A percentile compares a stretch with the other conserved stretches of the same genome.
These are phyloP conservation scores for Trametes coccinea DNA, from an alignment of 768 basidiomycete genomes.

Conservation along the genomic window DNA sequence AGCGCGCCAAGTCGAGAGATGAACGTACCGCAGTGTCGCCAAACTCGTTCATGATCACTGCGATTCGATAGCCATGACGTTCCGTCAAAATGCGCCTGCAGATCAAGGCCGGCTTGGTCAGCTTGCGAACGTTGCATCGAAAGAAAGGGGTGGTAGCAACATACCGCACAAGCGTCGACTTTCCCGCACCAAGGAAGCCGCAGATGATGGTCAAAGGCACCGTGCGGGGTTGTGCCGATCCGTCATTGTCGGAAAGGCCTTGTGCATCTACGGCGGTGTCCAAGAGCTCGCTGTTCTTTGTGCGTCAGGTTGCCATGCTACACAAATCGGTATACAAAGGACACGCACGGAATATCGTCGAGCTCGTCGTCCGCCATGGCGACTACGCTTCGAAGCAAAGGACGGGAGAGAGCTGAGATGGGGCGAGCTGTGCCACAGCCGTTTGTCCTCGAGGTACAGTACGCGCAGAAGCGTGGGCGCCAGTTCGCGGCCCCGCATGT, in stretches of 20 bases:
- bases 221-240: conserved; percentile 26
- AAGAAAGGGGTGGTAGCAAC: conserved; percentile 24
- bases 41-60: conserved; percentile 98
- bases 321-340: background rate
- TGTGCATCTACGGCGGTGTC: conserved; percentile 11
- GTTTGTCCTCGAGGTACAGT: background rate
- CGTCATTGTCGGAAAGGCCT: background rate
- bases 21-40: conserved; percentile 85
- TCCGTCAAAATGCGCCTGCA: conserved; percentile 85
- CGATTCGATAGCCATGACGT: conserved; percentile 92
- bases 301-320: background rate
- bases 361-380: conserved; percentile 48
- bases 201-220: conserved; percentile 94
- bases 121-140: background rate
- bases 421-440: background rate
- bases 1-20: conserved; percentile 10
- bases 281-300: conserved; percentile 16
- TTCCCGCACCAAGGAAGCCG: conserved; percentile 93
- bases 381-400: background rate
- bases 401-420: background rate
- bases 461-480: too few species aligned
- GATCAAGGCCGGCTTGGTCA: background rate
- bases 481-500: background rate
- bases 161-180: conserved; percentile 86
- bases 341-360: conserved; percentile 57